Conservation (phyloP, 257 asterid species). For the Anisodus tanguticus region DNA sequence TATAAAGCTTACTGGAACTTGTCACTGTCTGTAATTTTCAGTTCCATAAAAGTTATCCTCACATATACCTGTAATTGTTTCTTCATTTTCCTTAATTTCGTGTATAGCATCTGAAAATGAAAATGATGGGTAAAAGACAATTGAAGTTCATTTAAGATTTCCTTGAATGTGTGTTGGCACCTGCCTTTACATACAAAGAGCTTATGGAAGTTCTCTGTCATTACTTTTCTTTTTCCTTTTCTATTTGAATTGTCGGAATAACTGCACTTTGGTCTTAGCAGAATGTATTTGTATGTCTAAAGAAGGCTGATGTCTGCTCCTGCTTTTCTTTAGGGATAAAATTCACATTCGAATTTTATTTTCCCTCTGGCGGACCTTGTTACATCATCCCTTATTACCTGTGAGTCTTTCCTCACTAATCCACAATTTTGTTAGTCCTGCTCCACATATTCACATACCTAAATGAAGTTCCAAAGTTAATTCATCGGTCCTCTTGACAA, state of each 20-base stretch:
- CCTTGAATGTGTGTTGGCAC: conserved; percentile 19
- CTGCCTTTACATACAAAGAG: background rate
- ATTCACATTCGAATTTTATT: background rate
- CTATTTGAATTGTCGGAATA: conserved; percentile 8
- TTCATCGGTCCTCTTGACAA: background rate
- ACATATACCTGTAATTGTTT: conserved; percentile 6
- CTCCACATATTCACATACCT: background rate
- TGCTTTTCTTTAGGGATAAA: background rate
- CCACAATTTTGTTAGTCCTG: background rate
- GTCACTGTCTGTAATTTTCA: background rate
- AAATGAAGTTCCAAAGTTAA: background rate
- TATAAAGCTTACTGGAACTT: background rate
- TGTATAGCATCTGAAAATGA: background rate
- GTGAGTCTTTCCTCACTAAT: background rate
- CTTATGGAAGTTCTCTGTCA: conserved; percentile 1
- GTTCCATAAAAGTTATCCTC: conserved; percentile 10
- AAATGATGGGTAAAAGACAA: background rate
- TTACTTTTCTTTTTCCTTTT: background rate
- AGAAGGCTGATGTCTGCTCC: conserved; percentile 23
- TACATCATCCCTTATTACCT: background rate
- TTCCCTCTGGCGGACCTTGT: background rate
- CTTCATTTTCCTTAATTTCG: background rate
- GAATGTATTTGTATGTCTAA: background rate
- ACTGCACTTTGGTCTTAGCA: background rate
- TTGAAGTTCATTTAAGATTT: conserved; percentile 12